These are phyloP conservation scores for Chaetothyriales sp. DNA, from an alignment of 2,329 filamentous ascomycete species.

Conservation along the genomic window DNA sequence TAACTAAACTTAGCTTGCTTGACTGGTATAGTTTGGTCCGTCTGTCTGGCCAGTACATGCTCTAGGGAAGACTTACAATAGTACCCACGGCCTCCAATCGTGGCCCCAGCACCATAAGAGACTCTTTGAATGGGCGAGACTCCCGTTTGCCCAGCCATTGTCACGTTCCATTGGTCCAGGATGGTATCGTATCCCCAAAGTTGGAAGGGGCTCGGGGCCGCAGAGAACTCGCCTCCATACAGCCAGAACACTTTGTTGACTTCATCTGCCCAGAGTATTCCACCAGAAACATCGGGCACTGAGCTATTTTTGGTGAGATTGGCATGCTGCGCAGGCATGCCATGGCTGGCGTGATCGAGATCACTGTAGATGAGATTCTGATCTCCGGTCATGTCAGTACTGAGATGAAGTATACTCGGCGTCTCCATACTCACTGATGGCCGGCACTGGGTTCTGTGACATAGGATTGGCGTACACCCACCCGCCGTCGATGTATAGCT, in stretches of 20 bases:
- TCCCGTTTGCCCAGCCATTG: slow-evolving; percentile 23
- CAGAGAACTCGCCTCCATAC: slow-evolving; percentile 43
- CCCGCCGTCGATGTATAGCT: slow-evolving; percentile 49
- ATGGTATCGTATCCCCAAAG: slow-evolving; percentile 46
- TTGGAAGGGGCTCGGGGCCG: slow-evolving; percentile 30
- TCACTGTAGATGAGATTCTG: slow-evolving; percentile 43
- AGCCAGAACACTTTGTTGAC: slow-evolving; percentile 49
- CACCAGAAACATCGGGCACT: slow-evolving; percentile 37
- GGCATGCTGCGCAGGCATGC: slow-evolving; percentile 39
- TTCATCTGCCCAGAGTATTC: slow-evolving; percentile 43
- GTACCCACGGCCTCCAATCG: slow-evolving; percentile 41
- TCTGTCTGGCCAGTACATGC: too few species aligned
- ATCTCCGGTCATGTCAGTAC: slow-evolving; percentile 25
- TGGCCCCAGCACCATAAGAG: slow-evolving; percentile 43
- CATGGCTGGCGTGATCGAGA: slow-evolving; percentile 30
- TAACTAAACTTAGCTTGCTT: neutral
- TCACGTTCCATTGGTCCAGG: slow-evolving; percentile 40
- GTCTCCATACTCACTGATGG: slow-evolving; percentile 36
- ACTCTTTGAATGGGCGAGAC: slow-evolving; percentile 29
- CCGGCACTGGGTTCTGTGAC: slow-evolving; percentile 34
- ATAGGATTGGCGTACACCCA: slow-evolving; percentile 41
- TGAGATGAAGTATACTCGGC: neutral
- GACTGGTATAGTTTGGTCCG: neutral
- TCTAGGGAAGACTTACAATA: slow-evolving; percentile 23
- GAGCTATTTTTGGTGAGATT: slow-evolving; percentile 45